phyloP scores from a whole-genome alignment of 768 basidiomycete genomes.

The Leccinum truebloodii region DNA sequence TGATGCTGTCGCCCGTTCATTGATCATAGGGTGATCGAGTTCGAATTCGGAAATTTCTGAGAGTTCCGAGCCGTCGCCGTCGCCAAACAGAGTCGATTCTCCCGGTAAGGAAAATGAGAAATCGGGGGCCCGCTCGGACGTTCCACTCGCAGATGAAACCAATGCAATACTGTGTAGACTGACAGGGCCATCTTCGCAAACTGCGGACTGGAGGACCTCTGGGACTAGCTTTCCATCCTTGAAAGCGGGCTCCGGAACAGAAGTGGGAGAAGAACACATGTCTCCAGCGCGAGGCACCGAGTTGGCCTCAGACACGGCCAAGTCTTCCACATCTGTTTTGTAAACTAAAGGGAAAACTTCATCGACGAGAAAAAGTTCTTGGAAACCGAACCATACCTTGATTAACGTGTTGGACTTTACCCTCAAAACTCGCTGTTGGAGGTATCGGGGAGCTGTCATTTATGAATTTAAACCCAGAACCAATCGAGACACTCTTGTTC shows the following conservation, averaged over 20 bases:
- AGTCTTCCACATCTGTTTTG: slow-evolving; percentile 27
- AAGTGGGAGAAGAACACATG: neutral
- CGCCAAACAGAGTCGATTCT: slow-evolving; percentile 17
- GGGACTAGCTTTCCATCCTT: neutral
- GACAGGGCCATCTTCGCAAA: neutral
- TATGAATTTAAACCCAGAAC: slow-evolving; percentile 26
- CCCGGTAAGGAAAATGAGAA: neutral
- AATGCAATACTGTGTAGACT: neutral
- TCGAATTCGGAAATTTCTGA: slow-evolving; percentile 38
- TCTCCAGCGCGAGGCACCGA: neutral
- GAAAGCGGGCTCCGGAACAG: neutral
- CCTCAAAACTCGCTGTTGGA: slow-evolving; percentile 32
- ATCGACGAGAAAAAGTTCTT: neutral
- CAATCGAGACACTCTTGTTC: slow-evolving; percentile 28
- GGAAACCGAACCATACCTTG: slow-evolving; percentile 19
- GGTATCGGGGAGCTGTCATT: slow-evolving; percentile 24
- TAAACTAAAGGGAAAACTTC: slow-evolving; percentile 23
- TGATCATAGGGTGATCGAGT: slow-evolving; percentile 2
- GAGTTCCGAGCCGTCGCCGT: slow-evolving; percentile 21
- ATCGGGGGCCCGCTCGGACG: neutral
- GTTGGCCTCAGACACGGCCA: neutral
- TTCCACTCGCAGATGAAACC: neutral
- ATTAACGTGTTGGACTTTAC: slow-evolving; percentile 33
- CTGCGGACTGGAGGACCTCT: neutral
- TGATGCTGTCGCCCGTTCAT: neutral